Evolutionary conservation across 345 rosid species (phyloP).

Genomic region (Corchorus capsularis): DNA sequence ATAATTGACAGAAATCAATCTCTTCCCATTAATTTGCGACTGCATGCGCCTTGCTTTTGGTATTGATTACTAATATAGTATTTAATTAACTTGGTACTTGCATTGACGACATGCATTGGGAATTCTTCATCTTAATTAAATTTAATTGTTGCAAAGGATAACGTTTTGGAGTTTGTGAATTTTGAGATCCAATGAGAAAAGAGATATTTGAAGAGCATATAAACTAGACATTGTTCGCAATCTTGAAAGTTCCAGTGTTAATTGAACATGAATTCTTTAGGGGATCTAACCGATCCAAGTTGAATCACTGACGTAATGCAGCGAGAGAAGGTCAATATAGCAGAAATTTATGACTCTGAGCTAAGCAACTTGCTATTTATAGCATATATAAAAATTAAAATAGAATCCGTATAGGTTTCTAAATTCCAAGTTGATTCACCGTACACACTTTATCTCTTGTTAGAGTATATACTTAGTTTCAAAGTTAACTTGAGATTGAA

Average conservation of each 20-base stretch:
- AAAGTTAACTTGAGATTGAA: not conserved
- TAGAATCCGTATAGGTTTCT: not conserved
- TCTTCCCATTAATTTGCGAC: not conserved
- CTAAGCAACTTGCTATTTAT: not conserved
- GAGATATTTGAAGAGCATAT: too few relatives aligned
- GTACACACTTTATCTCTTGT: not conserved
- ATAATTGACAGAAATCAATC: not conserved
- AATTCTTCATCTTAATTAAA: not conserved
- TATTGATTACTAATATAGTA: too few relatives aligned
- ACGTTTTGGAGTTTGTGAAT: constrained; percentile 5
- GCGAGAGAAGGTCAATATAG: not conserved
- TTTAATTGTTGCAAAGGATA: not conserved
- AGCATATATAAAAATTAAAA: not conserved
- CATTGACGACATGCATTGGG: constrained; percentile 7
- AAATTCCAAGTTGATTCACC: not conserved
- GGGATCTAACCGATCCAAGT: not conserved
- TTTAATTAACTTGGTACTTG: not conserved
- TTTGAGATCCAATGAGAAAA: not conserved
- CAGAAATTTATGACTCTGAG: not conserved
- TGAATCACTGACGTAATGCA: not conserved
- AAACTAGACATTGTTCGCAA: not conserved
- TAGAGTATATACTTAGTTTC: not conserved
- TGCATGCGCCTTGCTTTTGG: too few relatives aligned
- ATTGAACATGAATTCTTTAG: not conserved
- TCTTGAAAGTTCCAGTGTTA: not conserved